Evolutionary conservation across 2,329 filamentous ascomycete genomes (phyloP).

Genomic region (Orbilia ellipsospora): DNA sequence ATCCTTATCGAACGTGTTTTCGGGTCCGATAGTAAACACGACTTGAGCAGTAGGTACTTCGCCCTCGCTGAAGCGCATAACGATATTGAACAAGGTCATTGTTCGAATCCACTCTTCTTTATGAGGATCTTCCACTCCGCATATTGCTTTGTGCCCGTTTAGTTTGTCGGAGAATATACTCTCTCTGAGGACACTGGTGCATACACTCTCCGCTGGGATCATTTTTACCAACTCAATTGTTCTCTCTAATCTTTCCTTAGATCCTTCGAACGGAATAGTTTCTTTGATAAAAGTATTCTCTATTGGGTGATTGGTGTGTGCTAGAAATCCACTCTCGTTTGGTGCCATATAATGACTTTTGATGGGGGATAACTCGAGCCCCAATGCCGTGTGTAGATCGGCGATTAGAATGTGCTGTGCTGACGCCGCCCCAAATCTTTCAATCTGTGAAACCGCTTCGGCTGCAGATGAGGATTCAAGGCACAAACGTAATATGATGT

Average conservation of each 20-base stretch:
- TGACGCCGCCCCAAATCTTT: conserved; percentile 65
- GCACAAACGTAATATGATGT: conserved; percentile 69
- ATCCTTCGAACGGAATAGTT: conserved; percentile 60
- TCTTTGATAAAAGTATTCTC: conserved; percentile 60
- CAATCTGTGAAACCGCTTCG: conserved; percentile 65
- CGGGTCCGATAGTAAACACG: conserved; percentile 48
- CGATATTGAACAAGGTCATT: conserved; percentile 62
- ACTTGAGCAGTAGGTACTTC: conserved; percentile 60
- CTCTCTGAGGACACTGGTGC: conserved; percentile 59
- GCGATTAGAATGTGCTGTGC: conserved; percentile 68
- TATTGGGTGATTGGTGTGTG: conserved; percentile 65
- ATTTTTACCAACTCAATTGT: conserved; percentile 58
- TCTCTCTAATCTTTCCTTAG: conserved; percentile 60
- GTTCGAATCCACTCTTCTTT: conserved; percentile 59
- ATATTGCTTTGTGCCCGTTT: conserved; percentile 62
- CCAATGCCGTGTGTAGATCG: conserved; percentile 64
- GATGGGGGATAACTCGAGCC: conserved; percentile 64
- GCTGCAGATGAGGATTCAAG: conserved; percentile 67
- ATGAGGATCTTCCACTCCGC: conserved; percentile 60
- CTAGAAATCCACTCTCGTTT: background rate
- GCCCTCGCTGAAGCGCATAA: conserved; percentile 60
- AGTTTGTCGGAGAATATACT: conserved; percentile 62
- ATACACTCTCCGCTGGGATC: conserved; percentile 57
- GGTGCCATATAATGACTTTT: conserved; percentile 22
- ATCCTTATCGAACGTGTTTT: background rate